A percentile compares a stretch with the other conserved stretches of the same genome.
phyloP scores from a whole-genome alignment of 345 rosid genomes.

The Eucalyptus regnans region DNA sequence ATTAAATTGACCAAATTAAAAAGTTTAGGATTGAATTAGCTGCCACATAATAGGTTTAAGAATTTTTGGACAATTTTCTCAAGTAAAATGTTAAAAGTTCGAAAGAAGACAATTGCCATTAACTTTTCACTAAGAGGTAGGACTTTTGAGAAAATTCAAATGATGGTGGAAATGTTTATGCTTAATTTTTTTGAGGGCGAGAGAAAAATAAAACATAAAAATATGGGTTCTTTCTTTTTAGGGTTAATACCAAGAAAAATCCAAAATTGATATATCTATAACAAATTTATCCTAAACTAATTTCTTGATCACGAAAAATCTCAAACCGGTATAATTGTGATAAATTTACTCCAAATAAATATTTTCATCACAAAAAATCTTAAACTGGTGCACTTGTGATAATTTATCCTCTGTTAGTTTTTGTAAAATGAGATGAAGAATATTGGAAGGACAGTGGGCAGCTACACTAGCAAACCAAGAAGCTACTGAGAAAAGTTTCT shows the following conservation, averaged over 20 bases:
- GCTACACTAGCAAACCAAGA: slow-evolving; percentile 14
- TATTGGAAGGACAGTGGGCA: background rate
- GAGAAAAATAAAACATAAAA: background rate
- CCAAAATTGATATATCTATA: rapidly evolving
- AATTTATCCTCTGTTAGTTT: too few relatives aligned
- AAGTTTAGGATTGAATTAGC: too few relatives aligned
- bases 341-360: background rate
- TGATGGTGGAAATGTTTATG: too few relatives aligned
- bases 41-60: too few relatives aligned
- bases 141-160: too few relatives aligned
- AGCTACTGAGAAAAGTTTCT: slow-evolving; percentile 50
- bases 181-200: background rate
- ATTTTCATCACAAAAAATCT: background rate
- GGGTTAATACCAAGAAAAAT: background rate
- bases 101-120: too few relatives aligned
- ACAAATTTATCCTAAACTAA: background rate
- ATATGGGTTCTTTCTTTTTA: too few relatives aligned
- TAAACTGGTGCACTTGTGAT: rapidly evolving
- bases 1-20: too few relatives aligned
- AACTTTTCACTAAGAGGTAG: too few relatives aligned
- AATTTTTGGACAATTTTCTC: background rate
- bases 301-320: background rate
- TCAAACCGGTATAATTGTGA: background rate
- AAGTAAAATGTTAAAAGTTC: background rate
- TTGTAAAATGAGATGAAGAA: too few relatives aligned